These are phyloP conservation scores for Podaxis mareebaensis DNA, from an alignment of 768 basidiomycete genomes.

Conservation along the genomic window DNA sequence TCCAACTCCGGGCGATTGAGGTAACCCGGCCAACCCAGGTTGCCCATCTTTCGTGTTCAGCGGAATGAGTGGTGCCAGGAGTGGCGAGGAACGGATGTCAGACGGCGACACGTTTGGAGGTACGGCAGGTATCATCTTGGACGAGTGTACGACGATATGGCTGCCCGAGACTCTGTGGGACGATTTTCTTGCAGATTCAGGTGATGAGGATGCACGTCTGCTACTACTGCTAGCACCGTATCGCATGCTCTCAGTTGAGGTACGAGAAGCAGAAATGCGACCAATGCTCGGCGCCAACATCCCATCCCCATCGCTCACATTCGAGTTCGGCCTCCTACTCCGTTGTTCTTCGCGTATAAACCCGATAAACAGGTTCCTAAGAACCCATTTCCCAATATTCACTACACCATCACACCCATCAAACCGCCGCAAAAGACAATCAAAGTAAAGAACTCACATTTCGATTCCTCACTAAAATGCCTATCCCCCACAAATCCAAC, in stretches of 20 bases:
- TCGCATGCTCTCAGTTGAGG: neutral
- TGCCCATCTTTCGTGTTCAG: constrained; percentile 33
- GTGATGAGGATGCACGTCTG: neutral
- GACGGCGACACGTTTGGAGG: constrained; percentile 46
- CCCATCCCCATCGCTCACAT: constrained; percentile 28
- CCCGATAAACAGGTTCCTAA: constrained; percentile 80
- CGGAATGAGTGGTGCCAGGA: constrained; percentile 62
- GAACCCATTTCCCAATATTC: constrained; percentile 89
- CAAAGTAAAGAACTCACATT: constrained; percentile 54
- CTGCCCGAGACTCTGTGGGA: constrained; percentile 15
- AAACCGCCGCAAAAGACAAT: neutral
- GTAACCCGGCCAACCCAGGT: constrained; percentile 31
- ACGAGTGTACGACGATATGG: constrained; percentile 52
- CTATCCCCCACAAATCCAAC: constrained; percentile 66
- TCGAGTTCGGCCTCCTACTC: constrained; percentile 29
- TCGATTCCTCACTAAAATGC: constrained; percentile 72
- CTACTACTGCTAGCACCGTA: neutral
- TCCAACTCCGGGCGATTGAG: constrained; percentile 45
- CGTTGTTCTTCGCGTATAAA: constrained; percentile 72
- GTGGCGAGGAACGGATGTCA: constrained; percentile 44
- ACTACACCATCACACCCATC: constrained; percentile 45
- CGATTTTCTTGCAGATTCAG: constrained; percentile 10
- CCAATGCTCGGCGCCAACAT: constrained; percentile 22
- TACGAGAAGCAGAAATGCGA: constrained; percentile 16
- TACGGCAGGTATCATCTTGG: constrained; percentile 67